These are phyloP conservation scores for Cenchrus fungigraminus DNA, from an alignment of 176 grass and related monocot species.

Conservation along the genomic window DNA sequence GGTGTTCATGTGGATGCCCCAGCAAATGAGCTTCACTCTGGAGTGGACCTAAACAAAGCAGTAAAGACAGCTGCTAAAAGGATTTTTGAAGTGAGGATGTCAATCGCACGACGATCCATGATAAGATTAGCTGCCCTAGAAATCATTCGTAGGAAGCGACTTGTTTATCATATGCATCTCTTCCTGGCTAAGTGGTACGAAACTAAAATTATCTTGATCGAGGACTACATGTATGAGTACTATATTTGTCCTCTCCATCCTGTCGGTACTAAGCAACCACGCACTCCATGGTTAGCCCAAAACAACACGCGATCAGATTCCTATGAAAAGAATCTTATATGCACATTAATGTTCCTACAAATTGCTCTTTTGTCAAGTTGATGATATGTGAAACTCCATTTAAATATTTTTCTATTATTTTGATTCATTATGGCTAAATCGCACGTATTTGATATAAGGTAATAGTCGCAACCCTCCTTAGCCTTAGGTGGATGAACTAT, in stretches of 20 bases:
- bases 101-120: background rate
- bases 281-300: background rate
- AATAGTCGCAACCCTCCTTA: background rate
- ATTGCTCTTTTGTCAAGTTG: too few species aligned
- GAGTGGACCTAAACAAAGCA: background rate
- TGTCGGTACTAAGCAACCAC: too few species aligned
- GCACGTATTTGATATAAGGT: background rate
- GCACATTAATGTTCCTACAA: background rate
- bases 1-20: background rate
- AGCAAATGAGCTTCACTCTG: background rate
- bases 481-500: background rate
- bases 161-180: too few species aligned
- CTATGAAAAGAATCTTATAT: background rate
- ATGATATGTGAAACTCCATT: background rate
- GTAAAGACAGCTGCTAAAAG: background rate
- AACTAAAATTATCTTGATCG: too few species aligned
- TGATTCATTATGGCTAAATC: background rate
- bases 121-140: background rate
- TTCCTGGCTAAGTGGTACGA: too few species aligned
- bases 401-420: background rate
- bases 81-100: background rate
- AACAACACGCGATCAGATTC: background rate
- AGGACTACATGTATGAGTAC: too few species aligned
- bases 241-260: too few species aligned
- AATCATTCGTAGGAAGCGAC: background rate